These are phyloP conservation scores for Cyberlindnera xishuangbannaensis DNA, from an alignment of 805 yeast genomes.

Conservation along the genomic window DNA sequence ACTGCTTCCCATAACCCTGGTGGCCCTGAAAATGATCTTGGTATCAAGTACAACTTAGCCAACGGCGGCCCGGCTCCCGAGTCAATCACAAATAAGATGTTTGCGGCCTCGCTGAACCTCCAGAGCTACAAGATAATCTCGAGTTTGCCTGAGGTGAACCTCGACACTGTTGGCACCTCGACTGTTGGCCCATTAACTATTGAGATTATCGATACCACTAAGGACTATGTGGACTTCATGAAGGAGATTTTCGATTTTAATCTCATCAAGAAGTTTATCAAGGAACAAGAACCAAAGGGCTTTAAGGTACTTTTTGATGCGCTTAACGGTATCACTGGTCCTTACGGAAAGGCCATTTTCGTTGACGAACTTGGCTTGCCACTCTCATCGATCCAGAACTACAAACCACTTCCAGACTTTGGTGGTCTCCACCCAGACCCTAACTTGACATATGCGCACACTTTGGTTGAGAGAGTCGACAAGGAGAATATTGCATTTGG, in stretches of 20 bases:
- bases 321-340: conserved; percentile 94
- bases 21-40: conserved; percentile 87
- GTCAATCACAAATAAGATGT: conserved; percentile 83
- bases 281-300: conserved; percentile 36
- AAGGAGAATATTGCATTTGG: conserved; percentile 80
- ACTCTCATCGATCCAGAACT: conserved; percentile 67
- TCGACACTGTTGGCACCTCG: conserved; percentile 48
- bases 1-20: conserved; percentile 99
- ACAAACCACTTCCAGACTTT: conserved; percentile 76
- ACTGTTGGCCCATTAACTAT: conserved; percentile 58
- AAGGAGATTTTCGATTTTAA: conserved; percentile 85
- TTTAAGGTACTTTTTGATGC: conserved; percentile 84
- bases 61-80: conserved; percentile 99
- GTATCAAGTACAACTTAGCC: conserved; percentile 89
- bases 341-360: conserved; percentile 83
- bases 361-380: conserved; percentile 81
- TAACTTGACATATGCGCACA: conserved; percentile 86
- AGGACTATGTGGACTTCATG: conserved; percentile 71
- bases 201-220: conserved; percentile 78
- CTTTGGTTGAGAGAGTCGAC: conserved; percentile 86
- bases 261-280: conserved; percentile 67
- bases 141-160: conserved; percentile 60
- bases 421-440: conserved; percentile 99
- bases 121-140: conserved; percentile 51
- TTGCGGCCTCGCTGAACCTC: conserved; percentile 56